Percentiles rank a stretch among this genome's conserved stretches.
phyloP scores from a whole-genome alignment of 1,284 basidiomycete genomes.

The Tremellales sp. region DNA sequence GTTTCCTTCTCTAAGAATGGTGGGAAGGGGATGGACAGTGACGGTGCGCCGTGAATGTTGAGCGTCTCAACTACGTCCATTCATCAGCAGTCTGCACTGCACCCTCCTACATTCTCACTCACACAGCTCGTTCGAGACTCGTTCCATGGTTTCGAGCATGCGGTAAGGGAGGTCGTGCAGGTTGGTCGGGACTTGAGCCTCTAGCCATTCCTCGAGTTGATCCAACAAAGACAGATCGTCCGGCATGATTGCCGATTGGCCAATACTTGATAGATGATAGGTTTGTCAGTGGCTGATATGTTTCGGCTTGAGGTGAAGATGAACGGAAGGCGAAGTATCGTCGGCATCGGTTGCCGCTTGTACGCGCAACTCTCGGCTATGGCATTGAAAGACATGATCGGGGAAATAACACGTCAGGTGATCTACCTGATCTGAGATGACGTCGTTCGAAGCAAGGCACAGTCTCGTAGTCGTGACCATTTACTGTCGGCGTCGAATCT shows the following conservation, averaged over 20 bases:
- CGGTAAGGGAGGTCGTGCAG: slow-evolving; percentile 42
- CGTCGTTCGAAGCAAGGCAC: too few species aligned
- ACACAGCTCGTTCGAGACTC: slow-evolving; percentile 44
- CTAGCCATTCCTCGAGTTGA: slow-evolving; percentile 46
- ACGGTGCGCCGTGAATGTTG: slow-evolving; percentile 42
- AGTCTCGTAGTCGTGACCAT: too few species aligned
- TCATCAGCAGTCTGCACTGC: not conserved
- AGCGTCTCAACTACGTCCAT: slow-evolving; percentile 37
- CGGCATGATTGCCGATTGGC: slow-evolving; percentile 26
- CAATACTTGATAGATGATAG: too few species aligned
- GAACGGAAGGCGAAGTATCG: too few species aligned
- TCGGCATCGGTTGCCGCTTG: too few species aligned
- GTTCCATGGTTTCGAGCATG: slow-evolving; percentile 45
- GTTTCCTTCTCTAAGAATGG: slow-evolving; percentile 34
- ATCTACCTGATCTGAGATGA: too few species aligned
- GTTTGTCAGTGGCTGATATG: too few species aligned
- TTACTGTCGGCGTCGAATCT: too few species aligned
- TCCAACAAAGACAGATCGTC: slow-evolving; percentile 40
- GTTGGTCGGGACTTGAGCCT: slow-evolving; percentile 42
- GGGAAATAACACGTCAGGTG: too few species aligned
- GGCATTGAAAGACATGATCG: too few species aligned
- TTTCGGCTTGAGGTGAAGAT: too few species aligned
- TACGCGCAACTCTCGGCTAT: too few species aligned
- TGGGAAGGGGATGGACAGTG: slow-evolving; percentile 46
- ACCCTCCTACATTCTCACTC: slow-evolving; percentile 12